A percentile compares a stretch with the other conserved stretches of the same genome.
Evolutionary conservation across 495 filamentous ascomycete species (phyloP).

Genomic region (Aspergillus bertholletiae): DNA sequence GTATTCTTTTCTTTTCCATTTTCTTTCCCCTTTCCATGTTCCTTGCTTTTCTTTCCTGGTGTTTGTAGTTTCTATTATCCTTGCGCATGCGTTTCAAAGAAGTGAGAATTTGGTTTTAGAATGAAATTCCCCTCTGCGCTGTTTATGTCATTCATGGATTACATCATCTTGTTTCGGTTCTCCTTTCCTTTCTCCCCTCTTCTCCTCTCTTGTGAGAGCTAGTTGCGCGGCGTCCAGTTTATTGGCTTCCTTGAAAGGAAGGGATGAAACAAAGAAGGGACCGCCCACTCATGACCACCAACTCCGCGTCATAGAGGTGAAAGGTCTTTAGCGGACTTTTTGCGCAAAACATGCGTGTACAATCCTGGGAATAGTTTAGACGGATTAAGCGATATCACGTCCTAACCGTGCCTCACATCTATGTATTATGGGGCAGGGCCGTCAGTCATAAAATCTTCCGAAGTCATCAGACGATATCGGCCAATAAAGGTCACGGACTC

Average conservation of each 20-base stretch:
- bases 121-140: neutral
- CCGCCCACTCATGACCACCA: neutral
- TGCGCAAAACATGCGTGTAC: neutral
- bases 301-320: neutral
- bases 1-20: slow-evolving; percentile 5
- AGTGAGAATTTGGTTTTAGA: neutral
- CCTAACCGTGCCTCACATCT: neutral
- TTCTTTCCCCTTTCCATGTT: neutral
- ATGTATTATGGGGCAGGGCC: neutral
- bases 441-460: neutral
- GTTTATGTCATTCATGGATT: neutral
- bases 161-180: neutral
- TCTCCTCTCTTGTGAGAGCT: neutral
- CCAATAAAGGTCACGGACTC: slow-evolving; percentile 13
- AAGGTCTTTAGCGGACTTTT: neutral
- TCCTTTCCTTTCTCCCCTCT: neutral
- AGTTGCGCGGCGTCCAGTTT: neutral
- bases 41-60: no score
- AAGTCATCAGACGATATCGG: slow-evolving; percentile 8
- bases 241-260: neutral
- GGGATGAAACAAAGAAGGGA: neutral
- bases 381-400: neutral
- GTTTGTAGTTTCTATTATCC: neutral
- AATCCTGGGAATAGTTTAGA: slow-evolving; percentile 3
- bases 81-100: neutral